Evolutionary conservation across 202 grass and related monocot species (phyloP), one percentile per base, ranked within the genome.

Genomic region (Alloteropsis angusta): DNA sequence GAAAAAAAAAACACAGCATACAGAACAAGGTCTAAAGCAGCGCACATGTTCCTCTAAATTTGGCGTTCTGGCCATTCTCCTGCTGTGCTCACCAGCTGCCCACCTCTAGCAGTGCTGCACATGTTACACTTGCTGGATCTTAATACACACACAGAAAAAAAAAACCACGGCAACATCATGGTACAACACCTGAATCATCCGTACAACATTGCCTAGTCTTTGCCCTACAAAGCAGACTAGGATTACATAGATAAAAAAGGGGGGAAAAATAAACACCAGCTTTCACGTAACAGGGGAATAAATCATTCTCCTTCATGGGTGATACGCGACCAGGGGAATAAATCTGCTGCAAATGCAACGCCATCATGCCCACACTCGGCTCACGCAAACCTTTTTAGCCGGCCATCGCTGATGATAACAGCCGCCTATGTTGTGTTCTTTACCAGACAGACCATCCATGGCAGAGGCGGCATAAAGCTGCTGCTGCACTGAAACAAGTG

Each of bases 401-500:
- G 38, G 65, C 46, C 10, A 71, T 26, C 21, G 21, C 54, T 68
- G 19, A 25, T 56, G 44, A 21, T 43, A 82, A 38, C 64, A 41
- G 58, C 66, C 25, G 38, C 30, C 26, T 1, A 17, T 71, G 80
- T 5, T 52, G 58, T 22, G 42, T 60, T 23, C 82, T 85, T 89
- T 73, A 85, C 72, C 72, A 68, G 87, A 78, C 82, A 85, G n/a
- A 15, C 63, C 72, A 71, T 57, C 39, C 76, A 85, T 66, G 57
- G 71, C 59, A 72, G 23, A 46, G 9, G 55, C 55, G 46, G 62
- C 64, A 49, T 7, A 84, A 81, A 71, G 82, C 82, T 36, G 77
- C 0, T 25, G 58, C 0, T 81, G 58, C 66, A 58, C 66, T 67
- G 49, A 68, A 83, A 76, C 39, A 70, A 59, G 65, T 47, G 77